Evolutionary conservation across 108 stramenopile species (phyloP).

Genomic region (Epipyxis sp.): DNA sequence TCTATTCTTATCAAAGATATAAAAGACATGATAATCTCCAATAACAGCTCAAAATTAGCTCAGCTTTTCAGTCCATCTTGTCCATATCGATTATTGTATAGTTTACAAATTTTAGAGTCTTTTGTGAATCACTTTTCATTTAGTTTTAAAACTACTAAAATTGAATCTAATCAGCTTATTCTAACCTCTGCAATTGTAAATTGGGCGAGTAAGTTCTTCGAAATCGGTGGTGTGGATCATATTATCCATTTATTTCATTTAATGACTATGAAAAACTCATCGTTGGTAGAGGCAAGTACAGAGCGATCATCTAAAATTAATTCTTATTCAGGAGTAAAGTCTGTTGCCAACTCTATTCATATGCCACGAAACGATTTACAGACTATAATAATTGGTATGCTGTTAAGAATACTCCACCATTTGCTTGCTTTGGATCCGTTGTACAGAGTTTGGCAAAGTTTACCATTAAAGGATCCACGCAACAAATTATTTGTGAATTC

Average conservation of each 20-base stretch:
- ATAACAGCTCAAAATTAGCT: not conserved
- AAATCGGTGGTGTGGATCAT: not conserved
- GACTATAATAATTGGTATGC: not conserved
- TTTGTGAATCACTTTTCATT: too few relatives aligned
- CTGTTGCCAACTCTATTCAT: not conserved
- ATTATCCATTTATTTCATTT: too few relatives aligned
- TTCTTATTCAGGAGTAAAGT: not conserved
- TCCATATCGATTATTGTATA: slow-evolving; percentile 27
- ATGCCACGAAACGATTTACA: not conserved
- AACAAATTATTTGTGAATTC: too few relatives aligned
- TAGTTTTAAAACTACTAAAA: too few relatives aligned
- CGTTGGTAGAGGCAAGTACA: too few relatives aligned
- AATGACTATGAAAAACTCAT: too few relatives aligned
- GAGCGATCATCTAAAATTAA: not conserved
- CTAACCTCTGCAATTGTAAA: not conserved
- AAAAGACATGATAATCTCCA: not conserved
- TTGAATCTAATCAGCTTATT: too few relatives aligned
- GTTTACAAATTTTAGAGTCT: slow-evolving; percentile 5
- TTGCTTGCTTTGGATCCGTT: not conserved
- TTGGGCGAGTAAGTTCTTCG: not conserved
- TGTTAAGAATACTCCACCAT: not conserved
- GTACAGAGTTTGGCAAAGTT: not conserved
- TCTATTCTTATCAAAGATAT: not conserved
- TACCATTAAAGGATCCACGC: too few relatives aligned
- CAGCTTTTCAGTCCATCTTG: not conserved